Percentiles rank a stretch among this genome's conserved stretches.
Conservation (phyloP, 495 filamentous ascomycete species). For the Rostrohypoxylon terebratum region DNA sequence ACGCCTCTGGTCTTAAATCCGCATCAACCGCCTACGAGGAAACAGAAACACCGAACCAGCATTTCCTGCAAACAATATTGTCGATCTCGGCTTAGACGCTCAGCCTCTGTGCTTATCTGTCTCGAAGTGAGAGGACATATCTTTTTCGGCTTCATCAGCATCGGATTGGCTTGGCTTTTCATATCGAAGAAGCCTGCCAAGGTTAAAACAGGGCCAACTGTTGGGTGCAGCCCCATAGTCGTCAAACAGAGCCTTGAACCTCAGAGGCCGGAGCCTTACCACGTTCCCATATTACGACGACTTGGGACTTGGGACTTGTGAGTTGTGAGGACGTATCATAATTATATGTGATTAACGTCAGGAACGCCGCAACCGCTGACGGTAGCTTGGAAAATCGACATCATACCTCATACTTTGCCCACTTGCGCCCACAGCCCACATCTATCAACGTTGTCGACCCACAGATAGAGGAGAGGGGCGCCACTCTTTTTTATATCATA, state of each 20-base stretch:
- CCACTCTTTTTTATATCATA: conserved; percentile 29
- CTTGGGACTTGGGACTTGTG: background rate
- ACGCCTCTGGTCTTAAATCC: conserved; percentile 23
- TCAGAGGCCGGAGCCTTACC: conserved; percentile 24
- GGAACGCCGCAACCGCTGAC: conserved; percentile 38
- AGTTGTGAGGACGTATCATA: conserved; percentile 9
- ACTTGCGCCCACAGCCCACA: conserved; percentile 39
- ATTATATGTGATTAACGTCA: conserved; percentile 40
- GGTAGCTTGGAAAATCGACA: conserved; percentile 28
- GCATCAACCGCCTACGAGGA: conserved; percentile 19
- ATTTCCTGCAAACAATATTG: conserved; percentile 11
- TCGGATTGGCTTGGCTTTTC: conserved; percentile 35
- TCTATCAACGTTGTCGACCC: conserved; percentile 37
- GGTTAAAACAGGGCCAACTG: conserved; percentile 34
- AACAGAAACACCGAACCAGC: conserved; percentile 33
- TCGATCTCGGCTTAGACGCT: conserved; percentile 31
- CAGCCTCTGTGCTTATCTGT: conserved; percentile 33
- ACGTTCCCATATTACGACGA: conserved; percentile 18
- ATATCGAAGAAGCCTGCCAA: conserved; percentile 38
- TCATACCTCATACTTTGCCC: conserved; percentile 37
- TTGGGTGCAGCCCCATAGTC: conserved; percentile 33
- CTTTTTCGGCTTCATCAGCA: conserved; percentile 11
- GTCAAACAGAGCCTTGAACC: conserved; percentile 25
- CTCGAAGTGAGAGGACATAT: conserved; percentile 25
- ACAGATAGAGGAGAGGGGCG: conserved; percentile 29